Conservation (phyloP, 2,329 filamentous ascomycete genomes). For the Trichoderma koningii region DNA sequence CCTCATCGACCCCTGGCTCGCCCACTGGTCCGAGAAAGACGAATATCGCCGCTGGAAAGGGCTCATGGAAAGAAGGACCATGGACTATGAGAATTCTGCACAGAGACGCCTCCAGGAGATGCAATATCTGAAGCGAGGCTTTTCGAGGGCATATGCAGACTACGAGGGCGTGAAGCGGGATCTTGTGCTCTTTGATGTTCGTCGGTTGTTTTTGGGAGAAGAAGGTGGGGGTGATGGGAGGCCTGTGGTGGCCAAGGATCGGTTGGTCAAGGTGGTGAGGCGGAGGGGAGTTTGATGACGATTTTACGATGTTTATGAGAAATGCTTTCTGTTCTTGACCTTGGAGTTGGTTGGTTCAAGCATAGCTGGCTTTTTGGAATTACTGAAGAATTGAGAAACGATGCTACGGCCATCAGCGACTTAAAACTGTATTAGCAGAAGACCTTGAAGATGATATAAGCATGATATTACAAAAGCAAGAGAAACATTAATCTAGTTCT, state of each 20-base stretch:
- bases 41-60: slow-evolving; percentile 13
- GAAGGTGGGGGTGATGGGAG: not conserved
- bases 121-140: slow-evolving; percentile 29
- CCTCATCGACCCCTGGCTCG: slow-evolving; percentile 30
- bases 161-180: slow-evolving; percentile 28
- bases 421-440: no score
- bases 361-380: not conserved
- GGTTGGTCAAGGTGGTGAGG: not conserved
- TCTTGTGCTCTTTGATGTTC: slow-evolving; percentile 27
- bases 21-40: slow-evolving; percentile 24
- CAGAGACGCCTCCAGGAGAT: slow-evolving; percentile 30
- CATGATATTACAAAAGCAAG: not conserved
- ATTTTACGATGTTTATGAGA: not conserved
- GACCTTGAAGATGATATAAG: no score
- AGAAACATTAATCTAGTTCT: no score
- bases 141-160: slow-evolving; percentile 30
- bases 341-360: not conserved
- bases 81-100: slow-evolving; percentile 26
- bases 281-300: not conserved
- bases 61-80: slow-evolving; percentile 26
- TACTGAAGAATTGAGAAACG: no score
- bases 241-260: not conserved
- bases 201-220: slow-evolving; percentile 18
- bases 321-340: not conserved
- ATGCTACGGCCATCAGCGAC: no score